These are phyloP conservation scores for Leccinum variicolor DNA, from an alignment of 768 basidiomycete species.

Conservation along the genomic window DNA sequence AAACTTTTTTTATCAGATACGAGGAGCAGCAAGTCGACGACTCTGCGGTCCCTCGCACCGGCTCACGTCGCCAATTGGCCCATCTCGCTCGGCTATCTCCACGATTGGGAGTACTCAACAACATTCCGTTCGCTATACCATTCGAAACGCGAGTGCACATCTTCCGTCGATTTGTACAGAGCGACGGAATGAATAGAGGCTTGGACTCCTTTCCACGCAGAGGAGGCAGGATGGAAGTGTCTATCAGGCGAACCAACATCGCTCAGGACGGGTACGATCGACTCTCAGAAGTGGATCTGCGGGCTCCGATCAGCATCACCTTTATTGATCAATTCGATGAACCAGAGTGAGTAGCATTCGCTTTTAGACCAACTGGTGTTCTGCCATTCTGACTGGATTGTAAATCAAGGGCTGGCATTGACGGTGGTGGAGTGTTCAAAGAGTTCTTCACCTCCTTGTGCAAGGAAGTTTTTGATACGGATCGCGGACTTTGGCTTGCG, in stretches of 20 bases:
- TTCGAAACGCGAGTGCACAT: conserved; percentile 90
- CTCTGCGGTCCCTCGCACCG: conserved; percentile 22
- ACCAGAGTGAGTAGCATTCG: conserved; percentile 59
- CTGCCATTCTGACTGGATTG: neutral
- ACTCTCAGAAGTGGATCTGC: conserved; percentile 74
- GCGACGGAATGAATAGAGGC: conserved; percentile 43
- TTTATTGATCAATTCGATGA: conserved; percentile 90
- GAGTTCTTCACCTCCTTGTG: conserved; percentile 93
- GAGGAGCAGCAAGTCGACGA: conserved; percentile 59
- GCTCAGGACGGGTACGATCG: conserved; percentile 91
- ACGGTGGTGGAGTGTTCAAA: conserved; percentile 97
- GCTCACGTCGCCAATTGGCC: conserved; percentile 68
- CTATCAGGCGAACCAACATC: conserved; percentile 62
- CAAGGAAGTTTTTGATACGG: conserved; percentile 92
- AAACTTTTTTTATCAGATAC: conserved; percentile 37
- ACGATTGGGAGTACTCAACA: conserved; percentile 86
- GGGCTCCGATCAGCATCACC: conserved; percentile 80
- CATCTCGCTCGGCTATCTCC: conserved; percentile 58
- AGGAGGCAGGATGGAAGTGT: conserved; percentile 21
- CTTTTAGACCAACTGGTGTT: neutral
- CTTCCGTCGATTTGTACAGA: conserved; percentile 78
- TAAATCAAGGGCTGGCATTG: conserved; percentile 72
- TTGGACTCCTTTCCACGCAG: conserved; percentile 14
- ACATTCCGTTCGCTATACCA: conserved; percentile 93
- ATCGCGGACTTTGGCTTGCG: conserved; percentile 90